These are phyloP conservation scores for Helotiales sp. DNA, from an alignment of 2,329 filamentous ascomycete genomes.

Conservation along the genomic window DNA sequence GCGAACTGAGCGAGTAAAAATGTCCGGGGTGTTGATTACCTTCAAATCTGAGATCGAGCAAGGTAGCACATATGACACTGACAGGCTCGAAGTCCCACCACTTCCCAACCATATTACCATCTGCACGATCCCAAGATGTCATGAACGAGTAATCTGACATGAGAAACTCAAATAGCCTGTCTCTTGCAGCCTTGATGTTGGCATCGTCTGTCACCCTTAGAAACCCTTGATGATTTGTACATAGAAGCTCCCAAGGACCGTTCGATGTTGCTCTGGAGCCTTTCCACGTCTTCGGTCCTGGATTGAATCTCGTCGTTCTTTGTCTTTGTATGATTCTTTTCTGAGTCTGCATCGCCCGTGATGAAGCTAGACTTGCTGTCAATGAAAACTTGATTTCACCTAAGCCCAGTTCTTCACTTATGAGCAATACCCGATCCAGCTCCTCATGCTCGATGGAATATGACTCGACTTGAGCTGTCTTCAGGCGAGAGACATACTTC, in stretches of 20 bases:
- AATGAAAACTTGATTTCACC: constrained; percentile 15
- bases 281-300: constrained; percentile 26
- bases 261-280: constrained; percentile 19
- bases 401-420: constrained; percentile 26
- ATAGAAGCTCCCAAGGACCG: constrained; percentile 31
- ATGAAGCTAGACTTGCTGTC: constrained; percentile 17
- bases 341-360: constrained; percentile 23
- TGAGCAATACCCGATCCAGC: constrained; percentile 25
- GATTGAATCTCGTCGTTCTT: constrained; percentile 27
- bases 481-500: constrained; percentile 27
- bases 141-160: constrained; percentile 31
- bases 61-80: constrained; percentile 28
- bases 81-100: constrained; percentile 35
- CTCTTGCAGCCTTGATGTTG: constrained; percentile 22
- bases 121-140: constrained; percentile 32
- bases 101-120: constrained; percentile 23
- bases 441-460: constrained; percentile 29
- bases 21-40: no score
- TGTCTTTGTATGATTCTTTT: constrained; percentile 20
- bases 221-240: constrained; percentile 28
- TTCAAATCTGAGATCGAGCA: constrained; percentile 27
- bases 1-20: neutral
- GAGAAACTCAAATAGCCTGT: constrained; percentile 29
- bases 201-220: constrained; percentile 25
- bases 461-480: constrained; percentile 22